Base-by-base conservation (phyloP, 1,139 yeast species). In the Sugiyamaella pinicola region DNA sequence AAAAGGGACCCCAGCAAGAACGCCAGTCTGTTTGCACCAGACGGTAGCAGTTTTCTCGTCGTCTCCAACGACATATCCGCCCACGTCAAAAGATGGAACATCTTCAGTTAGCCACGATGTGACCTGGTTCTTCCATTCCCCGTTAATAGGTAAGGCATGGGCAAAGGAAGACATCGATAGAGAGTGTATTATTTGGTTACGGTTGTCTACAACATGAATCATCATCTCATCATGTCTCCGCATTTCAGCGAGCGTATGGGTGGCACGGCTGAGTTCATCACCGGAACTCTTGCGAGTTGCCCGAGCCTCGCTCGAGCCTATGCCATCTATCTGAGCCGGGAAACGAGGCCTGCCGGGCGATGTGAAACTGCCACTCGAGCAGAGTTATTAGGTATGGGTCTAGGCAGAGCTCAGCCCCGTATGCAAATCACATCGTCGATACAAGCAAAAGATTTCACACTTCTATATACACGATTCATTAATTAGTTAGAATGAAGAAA, bases 11-110 rank as follows among this genome's bases (percentile, higher is more conserved):
- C 98, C 98, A 34, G 90, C 82, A n/a, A 91, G 74, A 15, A 89
- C 76, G 24, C 97, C 97, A 17, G 72, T 72, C 58, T 86, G 86
- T 70, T 91, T 91, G 77, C 95, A 86, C 70, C 81, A 85, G 43
- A 91, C 75, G 1, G 88, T 83, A 1, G 95, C 97, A 1, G 83
- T 76, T 66, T 87, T 87, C 8, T 62, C 65, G 51, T 78, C 84
- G 55, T 79, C 78, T 5, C 98, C 97, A n/a, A 91, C 98, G 1
- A 91, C 98, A 66, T 74, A 89, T 2, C 96, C 98, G 35, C 98
- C 98, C 62, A 84, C 87, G 69, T 91, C 98, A 65, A 91, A 91
- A 0, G 95, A 83, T 1, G 98, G 97, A 4, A 87, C 95, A 65
- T 91, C 98, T 65, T 91, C 98, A 3, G 80, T 74, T 22, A 91